These are phyloP conservation scores for Fusarium sp. DNA, from an alignment of 2,329 filamentous ascomycete species.

Conservation along the genomic window DNA sequence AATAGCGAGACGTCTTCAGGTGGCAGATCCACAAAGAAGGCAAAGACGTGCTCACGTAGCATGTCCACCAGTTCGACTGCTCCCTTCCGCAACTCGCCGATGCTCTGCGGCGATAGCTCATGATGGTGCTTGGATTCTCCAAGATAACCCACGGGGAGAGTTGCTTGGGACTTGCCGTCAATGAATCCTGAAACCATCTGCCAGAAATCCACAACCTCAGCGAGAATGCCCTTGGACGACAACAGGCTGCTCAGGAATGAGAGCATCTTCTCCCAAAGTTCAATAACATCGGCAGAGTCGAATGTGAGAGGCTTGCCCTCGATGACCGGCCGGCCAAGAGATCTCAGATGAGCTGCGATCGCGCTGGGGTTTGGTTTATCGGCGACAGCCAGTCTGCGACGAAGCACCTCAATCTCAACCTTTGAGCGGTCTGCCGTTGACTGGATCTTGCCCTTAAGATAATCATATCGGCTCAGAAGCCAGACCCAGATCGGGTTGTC, in stretches of 20 bases:
- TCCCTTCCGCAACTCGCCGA: slow-evolving; percentile 79
- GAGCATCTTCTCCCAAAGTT: slow-evolving; percentile 92
- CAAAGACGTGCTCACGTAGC: slow-evolving; percentile 81
- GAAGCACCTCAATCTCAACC: slow-evolving; percentile 91
- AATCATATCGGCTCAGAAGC: slow-evolving; percentile 89
- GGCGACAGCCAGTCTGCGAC: slow-evolving; percentile 80
- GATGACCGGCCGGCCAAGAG: slow-evolving; percentile 75
- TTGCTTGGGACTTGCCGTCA: slow-evolving; percentile 83
- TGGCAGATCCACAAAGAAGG: slow-evolving; percentile 88
- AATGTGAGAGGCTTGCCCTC: slow-evolving; percentile 72
- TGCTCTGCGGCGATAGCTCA: slow-evolving; percentile 77
- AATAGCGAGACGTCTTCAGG: slow-evolving; percentile 91
- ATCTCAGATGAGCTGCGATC: slow-evolving; percentile 81
- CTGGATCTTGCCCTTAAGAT: slow-evolving; percentile 87
- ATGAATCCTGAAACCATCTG: slow-evolving; percentile 92
- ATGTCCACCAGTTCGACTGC: slow-evolving; percentile 85
- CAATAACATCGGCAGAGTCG: slow-evolving; percentile 85
- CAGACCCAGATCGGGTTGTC: slow-evolving; percentile 98
- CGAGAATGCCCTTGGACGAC: slow-evolving; percentile 82
- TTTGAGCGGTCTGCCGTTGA: slow-evolving; percentile 85
- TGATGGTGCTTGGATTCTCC: slow-evolving; percentile 86
- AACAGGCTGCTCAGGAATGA: slow-evolving; percentile 80
- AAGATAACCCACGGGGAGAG: slow-evolving; percentile 83
- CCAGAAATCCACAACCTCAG: slow-evolving; percentile 94
- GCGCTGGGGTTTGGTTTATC: slow-evolving; percentile 77